Evolutionary conservation across 2,329 filamentous ascomycete genomes (phyloP).

Genomic region (Talaromyces sp.): DNA sequence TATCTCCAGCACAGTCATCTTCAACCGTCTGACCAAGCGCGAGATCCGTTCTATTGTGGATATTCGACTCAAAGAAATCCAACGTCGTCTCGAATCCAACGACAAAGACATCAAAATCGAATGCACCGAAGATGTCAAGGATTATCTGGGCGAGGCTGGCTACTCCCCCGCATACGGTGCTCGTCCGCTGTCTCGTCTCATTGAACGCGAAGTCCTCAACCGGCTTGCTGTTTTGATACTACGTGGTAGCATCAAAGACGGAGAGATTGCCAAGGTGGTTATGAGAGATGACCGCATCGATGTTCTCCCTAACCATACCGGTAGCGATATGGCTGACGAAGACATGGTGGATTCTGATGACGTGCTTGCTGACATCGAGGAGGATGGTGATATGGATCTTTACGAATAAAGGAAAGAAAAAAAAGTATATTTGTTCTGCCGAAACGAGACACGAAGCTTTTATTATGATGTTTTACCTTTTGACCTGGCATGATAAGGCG

Average conservation of each 20-base stretch:
- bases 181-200: conserved; percentile 77
- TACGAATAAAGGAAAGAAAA: conserved; percentile 49
- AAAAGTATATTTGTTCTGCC: not conserved
- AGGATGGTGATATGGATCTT: conserved; percentile 56
- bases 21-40: conserved; percentile 84
- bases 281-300: conserved; percentile 73
- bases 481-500: not conserved
- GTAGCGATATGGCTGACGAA: conserved; percentile 57
- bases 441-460: not conserved
- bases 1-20: conserved; percentile 93
- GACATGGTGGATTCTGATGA: conserved; percentile 74
- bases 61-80: conserved; percentile 78
- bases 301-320: conserved; percentile 78
- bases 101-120: conserved; percentile 78
- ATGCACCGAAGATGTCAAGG: conserved; percentile 79
- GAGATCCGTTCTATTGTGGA: conserved; percentile 98
- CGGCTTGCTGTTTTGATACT: conserved; percentile 86
- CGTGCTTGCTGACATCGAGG: conserved; percentile 66
- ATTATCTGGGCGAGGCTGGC: conserved; percentile 84
- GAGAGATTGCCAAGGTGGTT: conserved; percentile 74
- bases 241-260: conserved; percentile 76
- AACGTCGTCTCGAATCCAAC: conserved; percentile 82
- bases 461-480: not conserved
- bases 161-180: conserved; percentile 96
- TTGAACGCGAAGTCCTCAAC: conserved; percentile 97